Conservation (phyloP, 2,329 filamentous ascomycete species). For the Pseudogymnoascus verrucosus region DNA sequence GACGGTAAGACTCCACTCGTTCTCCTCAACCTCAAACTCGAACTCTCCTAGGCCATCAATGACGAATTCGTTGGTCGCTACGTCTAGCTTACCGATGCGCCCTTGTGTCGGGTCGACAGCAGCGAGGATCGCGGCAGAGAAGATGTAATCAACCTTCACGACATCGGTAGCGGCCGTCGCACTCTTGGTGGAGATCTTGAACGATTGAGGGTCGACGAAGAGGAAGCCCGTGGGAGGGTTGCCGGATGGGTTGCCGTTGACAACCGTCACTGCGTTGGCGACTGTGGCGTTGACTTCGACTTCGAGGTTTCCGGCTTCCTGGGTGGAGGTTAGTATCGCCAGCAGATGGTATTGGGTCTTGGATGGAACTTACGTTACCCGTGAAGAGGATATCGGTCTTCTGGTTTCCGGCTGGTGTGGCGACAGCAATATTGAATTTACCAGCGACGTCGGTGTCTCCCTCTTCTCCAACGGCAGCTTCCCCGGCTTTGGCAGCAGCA, state of each 20-base stretch:
- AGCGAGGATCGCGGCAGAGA: constrained; percentile 20
- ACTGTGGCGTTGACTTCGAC: constrained; percentile 2
- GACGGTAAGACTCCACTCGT: constrained; percentile 25
- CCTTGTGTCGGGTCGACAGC: constrained; percentile 30
- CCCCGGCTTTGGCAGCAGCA: not conserved
- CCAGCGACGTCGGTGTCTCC: not conserved
- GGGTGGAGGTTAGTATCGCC: not conserved
- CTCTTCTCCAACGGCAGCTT: not conserved
- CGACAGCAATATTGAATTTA: not conserved
- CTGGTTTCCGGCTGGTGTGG: not conserved
- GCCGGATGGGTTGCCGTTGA: not conserved
- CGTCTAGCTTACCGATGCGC: constrained; percentile 31
- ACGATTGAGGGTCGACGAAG: not conserved
- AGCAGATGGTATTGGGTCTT: not conserved
- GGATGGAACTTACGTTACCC: not conserved
- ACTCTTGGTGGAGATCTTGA: constrained; percentile 24
- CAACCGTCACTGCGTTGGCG: not conserved
- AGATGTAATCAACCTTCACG: not conserved
- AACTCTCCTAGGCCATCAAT: constrained; percentile 32
- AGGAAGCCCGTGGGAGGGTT: not conserved
- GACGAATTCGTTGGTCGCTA: constrained; percentile 31
- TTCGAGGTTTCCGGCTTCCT: constrained; percentile 23
- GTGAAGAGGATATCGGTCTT: not conserved
- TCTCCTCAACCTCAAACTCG: constrained; percentile 36
- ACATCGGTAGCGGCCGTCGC: not conserved